phyloP scores from a whole-genome alignment of 1,139 yeast species.

The Scheffersomyces segobiensis region DNA sequence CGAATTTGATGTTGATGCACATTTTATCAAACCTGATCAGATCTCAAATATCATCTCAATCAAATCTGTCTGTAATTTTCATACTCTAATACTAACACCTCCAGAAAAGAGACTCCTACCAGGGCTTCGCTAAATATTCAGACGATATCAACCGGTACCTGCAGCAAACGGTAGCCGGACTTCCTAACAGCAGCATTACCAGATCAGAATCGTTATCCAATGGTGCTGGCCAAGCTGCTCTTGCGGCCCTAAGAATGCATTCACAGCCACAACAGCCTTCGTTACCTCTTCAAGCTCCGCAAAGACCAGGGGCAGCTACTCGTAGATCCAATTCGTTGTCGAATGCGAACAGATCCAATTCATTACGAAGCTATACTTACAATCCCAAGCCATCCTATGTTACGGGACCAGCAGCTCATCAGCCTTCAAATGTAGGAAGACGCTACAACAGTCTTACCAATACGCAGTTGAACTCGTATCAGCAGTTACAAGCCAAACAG shows the following conservation, averaged over 20 bases:
- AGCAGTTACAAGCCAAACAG: neutral
- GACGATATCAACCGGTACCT: constrained; percentile 33
- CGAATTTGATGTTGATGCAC: no score
- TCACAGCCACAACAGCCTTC: constrained; percentile 9
- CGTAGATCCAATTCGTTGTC: constrained; percentile 17
- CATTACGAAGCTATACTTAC: constrained; percentile 38
- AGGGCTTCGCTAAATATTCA: constrained; percentile 42
- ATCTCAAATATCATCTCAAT: no score
- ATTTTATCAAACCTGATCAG: no score
- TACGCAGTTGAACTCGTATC: neutral
- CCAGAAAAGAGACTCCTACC: constrained; percentile 20
- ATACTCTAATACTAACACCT: constrained; percentile 4
- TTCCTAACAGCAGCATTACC: constrained; percentile 21
- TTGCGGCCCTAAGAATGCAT: constrained; percentile 43
- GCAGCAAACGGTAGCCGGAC: constrained; percentile 20
- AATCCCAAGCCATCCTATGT: constrained; percentile 44
- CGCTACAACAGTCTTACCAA: constrained; percentile 21
- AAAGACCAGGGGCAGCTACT: constrained; percentile 1
- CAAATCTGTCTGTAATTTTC: neutral
- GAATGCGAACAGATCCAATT: constrained; percentile 24
- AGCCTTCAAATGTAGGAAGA: constrained; percentile 10
- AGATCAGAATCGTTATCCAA: constrained; percentile 25
- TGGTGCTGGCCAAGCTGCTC: constrained; percentile 46
- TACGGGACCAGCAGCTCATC: constrained; percentile 27
- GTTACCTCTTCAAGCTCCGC: constrained; percentile 1